Evolutionary conservation across 441 rosid species (phyloP), one percentile per base, ranked within the genome.

Genomic region (Metrosideros polymorpha): DNA sequence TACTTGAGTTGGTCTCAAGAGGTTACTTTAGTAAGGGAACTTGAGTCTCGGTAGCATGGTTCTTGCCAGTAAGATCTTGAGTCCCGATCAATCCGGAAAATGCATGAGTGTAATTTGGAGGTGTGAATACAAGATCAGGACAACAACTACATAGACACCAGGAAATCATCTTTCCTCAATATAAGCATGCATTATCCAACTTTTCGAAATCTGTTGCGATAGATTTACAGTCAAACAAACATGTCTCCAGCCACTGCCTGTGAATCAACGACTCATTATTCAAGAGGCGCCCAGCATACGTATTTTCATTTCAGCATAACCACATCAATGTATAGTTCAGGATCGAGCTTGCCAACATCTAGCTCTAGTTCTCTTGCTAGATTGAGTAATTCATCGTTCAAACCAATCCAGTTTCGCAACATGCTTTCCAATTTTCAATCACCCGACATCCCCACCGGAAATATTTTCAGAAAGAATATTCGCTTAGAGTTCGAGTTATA

Each of bases 381-480:
- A 22, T 71, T 0, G 17, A 71, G 49, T 39, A 12, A 22, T 22
- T 39, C 12, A 24, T 24, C n/a, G 0, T 9, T 66, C 14, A 22
- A 7, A 19, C 47, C 5, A 0, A 35, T 19, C n/a, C 3, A 35
- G 15, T 19, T 35, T 66, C 13, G 4, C 1, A 12, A 35, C 27
- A 19, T 19, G 15, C 25, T 5, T 19, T 35, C n/a, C 13, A 22
- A 22, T 35, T 66, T 9, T 6, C 79, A 35, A 66, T 35, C 4
- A 0, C 79, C 45, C 12, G 19, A 22, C 43, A 22, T 19, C 47
- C 27, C 0, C 3, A 3, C 7, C 1, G 2, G 4, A 22, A 5
- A 35, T 19, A 66, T 19, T 17, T 35, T 35, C 45, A 2, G 12
- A 19, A 9, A 66, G 14, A 19, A 66, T 19, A 19, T 66, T 66